Conservation (phyloP, 805 yeast genomes). For the Yarrowia deformans region DNA sequence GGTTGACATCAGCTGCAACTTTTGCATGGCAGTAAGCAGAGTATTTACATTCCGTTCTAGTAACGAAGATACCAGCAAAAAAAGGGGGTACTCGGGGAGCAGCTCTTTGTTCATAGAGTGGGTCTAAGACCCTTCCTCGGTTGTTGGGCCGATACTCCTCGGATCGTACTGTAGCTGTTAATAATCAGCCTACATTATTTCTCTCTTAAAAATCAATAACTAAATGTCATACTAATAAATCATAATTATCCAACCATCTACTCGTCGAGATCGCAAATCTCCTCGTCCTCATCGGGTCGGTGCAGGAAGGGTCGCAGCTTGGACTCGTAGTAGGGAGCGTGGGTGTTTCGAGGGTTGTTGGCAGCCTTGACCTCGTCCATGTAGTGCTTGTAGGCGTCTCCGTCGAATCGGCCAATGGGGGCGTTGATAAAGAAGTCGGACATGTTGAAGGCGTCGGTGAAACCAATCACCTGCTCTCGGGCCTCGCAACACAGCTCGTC, state of each 20-base stretch:
- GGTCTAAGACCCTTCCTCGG: too few relatives aligned
- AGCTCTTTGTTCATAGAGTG: too few relatives aligned
- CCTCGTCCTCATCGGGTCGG: conserved; percentile 41
- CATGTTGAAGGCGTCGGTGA: conserved; percentile 84
- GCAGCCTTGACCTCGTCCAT: conserved; percentile 67
- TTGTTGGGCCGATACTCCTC: too few relatives aligned
- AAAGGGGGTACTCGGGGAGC: too few relatives aligned
- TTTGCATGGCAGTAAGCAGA: neutral
- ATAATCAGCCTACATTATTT: too few relatives aligned
- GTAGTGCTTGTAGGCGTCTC: conserved; percentile 83
- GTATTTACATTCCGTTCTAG: neutral
- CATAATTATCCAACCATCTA: neutral
- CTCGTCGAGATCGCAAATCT: conserved; percentile 41
- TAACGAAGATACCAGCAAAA: neutral
- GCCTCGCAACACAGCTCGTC: conserved; percentile 58
- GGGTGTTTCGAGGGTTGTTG: conserved; percentile 54
- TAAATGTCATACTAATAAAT: conserved; percentile 1
- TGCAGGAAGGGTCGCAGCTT: conserved; percentile 50
- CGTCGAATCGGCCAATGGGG: conserved; percentile 80
- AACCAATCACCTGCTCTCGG: conserved; percentile 73
- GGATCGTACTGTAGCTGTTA: too few relatives aligned
- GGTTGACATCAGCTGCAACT: neutral
- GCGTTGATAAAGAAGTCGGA: conserved; percentile 84
- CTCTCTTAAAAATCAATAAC: neutral
- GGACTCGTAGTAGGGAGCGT: conserved; percentile 61